Evolutionary conservation across 306 rosid species (phyloP).

Genomic region (Dryas drummondii): DNA sequence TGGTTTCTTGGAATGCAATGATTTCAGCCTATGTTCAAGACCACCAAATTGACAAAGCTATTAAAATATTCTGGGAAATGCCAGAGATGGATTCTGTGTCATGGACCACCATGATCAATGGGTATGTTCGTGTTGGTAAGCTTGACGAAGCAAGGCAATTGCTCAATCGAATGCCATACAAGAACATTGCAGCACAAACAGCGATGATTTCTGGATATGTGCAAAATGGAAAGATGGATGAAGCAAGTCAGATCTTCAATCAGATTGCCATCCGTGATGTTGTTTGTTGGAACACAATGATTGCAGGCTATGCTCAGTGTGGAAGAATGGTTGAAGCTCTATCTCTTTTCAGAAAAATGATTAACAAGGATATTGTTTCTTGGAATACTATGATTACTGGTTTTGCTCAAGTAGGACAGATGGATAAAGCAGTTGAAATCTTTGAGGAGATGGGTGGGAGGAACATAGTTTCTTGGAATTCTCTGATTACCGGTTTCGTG

Average conservation of each 20-base stretch:
- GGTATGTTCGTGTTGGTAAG: slow-evolving; percentile 62
- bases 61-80: slow-evolving; percentile 53
- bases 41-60: slow-evolving; percentile 60
- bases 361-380: slow-evolving; percentile 54
- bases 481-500: slow-evolving; percentile 62
- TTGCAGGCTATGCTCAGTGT: slow-evolving; percentile 62
- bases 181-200: slow-evolving; percentile 69
- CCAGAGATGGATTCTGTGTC: slow-evolving; percentile 67
- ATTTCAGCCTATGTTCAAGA: slow-evolving; percentile 67
- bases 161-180: slow-evolving; percentile 63
- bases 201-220: slow-evolving; percentile 73
- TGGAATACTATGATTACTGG: slow-evolving; percentile 86
- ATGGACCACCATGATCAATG: slow-evolving; percentile 81
- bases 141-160: slow-evolving; percentile 59
- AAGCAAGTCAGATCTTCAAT: slow-evolving; percentile 60
- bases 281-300: slow-evolving; percentile 88
- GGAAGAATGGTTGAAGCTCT: slow-evolving; percentile 71
- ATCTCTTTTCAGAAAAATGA: slow-evolving; percentile 58
- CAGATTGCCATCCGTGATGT: slow-evolving; percentile 43
- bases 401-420: slow-evolving; percentile 61
- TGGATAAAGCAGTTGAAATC: slow-evolving; percentile 56
- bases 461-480: slow-evolving; percentile 77
- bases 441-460: slow-evolving; percentile 53
- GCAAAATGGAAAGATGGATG: slow-evolving; percentile 56
- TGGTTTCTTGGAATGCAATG: slow-evolving; percentile 93